A percentile compares a stretch with the other conserved stretches of the same genome.
These are phyloP conservation scores for Fusarium euwallaceae DNA, from an alignment of 2,329 filamentous ascomycete species.

Conservation along the genomic window DNA sequence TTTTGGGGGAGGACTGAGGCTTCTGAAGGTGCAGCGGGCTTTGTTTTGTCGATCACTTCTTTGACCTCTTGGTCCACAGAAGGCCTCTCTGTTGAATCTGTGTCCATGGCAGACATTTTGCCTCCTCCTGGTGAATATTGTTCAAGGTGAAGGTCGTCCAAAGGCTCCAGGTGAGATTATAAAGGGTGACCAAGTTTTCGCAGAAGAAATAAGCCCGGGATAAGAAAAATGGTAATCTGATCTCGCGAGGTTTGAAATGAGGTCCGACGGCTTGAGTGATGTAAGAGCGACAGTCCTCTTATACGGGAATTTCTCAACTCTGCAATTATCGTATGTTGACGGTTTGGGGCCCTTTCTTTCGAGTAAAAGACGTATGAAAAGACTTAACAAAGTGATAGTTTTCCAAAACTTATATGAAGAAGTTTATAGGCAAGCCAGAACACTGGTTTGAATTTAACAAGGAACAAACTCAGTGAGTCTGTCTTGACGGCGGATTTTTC, in stretches of 20 bases:
- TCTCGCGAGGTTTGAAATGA: background rate
- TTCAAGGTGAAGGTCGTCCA: background rate
- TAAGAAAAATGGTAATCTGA: background rate
- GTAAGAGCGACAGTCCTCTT: conserved; percentile 3
- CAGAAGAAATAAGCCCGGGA: no score
- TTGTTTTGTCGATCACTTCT: background rate
- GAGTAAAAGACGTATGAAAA: no score
- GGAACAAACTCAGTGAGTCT: conserved; percentile 3
- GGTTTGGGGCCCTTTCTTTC: background rate
- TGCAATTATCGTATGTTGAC: background rate
- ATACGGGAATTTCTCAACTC: conserved; percentile 13
- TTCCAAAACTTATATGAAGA: background rate
- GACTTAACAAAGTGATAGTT: no score
- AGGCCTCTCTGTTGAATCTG: background rate
- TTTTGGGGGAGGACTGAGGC: conserved; percentile 9
- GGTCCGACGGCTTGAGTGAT: background rate
- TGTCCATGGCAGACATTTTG: background rate
- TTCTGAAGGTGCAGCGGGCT: conserved; percentile 4
- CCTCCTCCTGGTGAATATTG: background rate
- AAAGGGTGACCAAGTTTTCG: background rate
- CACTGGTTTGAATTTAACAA: background rate
- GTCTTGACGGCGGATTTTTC: conserved; percentile 36
- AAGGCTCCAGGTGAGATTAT: background rate
- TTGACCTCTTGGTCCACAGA: background rate
- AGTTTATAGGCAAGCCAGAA: background rate